Base-by-base conservation (phyloP, 352 stramenopile genomes). In the Pythium biforme region DNA sequence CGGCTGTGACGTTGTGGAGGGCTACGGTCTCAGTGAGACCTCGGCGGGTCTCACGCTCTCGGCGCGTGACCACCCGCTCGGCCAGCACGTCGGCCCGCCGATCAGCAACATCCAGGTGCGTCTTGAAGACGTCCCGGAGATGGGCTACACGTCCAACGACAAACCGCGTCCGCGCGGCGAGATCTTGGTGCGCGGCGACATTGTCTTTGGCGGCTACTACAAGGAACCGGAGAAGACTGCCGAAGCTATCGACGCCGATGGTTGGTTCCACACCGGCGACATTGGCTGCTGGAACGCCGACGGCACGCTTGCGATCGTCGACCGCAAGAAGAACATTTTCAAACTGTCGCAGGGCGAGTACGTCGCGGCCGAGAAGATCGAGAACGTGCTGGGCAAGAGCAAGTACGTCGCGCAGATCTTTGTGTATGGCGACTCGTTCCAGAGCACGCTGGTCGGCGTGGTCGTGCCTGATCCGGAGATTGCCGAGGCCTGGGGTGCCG, bases 241-340 rank as follows among this genome's bases (percentile, higher is more conserved):
- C 0, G 90, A 98, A 59, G 92, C 87, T 3, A 84, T 99, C 27
- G 92, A 98, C 59, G 73, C 77, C 20, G 90, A 95, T 31, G 96
- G 96, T 5, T 99, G 91, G 88, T 98, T 99, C 69, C 92, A 98
- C 75, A 99, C 96, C 1, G 97, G 97, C 14, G 97, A 99, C 79
- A 89, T 99, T 43, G 97, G 94, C 14, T 81, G 79, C 41, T 97
- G 98, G 77, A 99, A 99, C 74, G 86, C 86, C 26, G 86, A 98
- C 64, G 93, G 93, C 31, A 97, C 86, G 53, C 69, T 98, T 48
- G 83, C 80, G 53, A 97, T 98, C 69, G 88, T 96, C 37, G 89
- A 96, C 55, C 84, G 89, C 49, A 96, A 95, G 79, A 97, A 98
- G 75, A 97, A 97, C 73, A 96, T 98, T 68, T 97, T 97, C 77